Evolutionary conservation across 2,329 filamentous ascomycete genomes (phyloP).

Genomic region (Trichoderma sp.): DNA sequence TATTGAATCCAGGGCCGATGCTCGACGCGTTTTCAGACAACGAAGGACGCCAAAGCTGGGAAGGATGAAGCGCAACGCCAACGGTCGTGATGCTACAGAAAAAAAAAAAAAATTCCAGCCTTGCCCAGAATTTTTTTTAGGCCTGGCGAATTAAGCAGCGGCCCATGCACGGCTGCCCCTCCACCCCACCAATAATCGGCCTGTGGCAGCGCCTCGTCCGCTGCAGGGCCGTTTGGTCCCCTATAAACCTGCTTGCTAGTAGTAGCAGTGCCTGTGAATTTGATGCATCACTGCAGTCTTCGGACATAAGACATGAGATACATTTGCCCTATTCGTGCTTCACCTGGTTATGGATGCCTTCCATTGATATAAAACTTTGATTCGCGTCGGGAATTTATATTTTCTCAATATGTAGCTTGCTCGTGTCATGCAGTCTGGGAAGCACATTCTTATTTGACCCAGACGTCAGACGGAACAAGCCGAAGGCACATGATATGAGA

Average conservation of each 20-base stretch:
- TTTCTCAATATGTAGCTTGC: no score
- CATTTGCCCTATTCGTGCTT: not conserved
- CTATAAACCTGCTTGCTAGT: not conserved
- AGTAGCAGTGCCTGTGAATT: not conserved
- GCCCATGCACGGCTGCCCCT: conserved; percentile 42
- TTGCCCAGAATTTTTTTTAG: conserved; percentile 41
- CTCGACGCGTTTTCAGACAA: conserved; percentile 9
- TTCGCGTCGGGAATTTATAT: no score
- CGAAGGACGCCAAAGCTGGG: conserved; percentile 31
- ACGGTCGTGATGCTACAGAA: conserved; percentile 27
- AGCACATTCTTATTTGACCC: no score
- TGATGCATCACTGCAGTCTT: not conserved
- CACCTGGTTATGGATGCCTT: not conserved
- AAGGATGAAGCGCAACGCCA: conserved; percentile 19
- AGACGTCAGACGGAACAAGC: no score
- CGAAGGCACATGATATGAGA: no score
- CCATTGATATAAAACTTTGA: no score
- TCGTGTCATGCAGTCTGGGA: no score
- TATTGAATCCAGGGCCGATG: conserved; percentile 11
- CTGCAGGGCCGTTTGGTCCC: conserved; percentile 1
- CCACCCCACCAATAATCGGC: conserved; percentile 34
- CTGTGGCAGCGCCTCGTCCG: conserved; percentile 4
- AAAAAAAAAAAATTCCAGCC: conserved; percentile 39
- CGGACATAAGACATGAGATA: not conserved
- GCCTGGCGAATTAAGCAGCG: conserved; percentile 40